Evolutionary conservation across 2,329 filamentous ascomycete species (phyloP).

Genomic region (Pseudocercospora macadamiae): DNA sequence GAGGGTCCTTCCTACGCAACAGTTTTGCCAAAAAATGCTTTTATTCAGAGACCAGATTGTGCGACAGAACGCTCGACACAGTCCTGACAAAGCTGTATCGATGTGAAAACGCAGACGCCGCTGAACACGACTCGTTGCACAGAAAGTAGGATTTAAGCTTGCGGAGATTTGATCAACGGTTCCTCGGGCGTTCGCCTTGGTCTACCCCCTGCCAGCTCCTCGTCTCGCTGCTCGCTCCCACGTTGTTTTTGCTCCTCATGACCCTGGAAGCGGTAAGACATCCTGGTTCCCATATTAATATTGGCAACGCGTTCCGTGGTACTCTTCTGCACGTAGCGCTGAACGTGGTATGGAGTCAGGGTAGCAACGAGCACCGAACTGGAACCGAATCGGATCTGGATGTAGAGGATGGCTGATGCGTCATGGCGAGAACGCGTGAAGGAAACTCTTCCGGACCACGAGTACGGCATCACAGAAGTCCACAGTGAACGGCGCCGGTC

Average conservation of each 20-base stretch:
- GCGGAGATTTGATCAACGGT: background rate
- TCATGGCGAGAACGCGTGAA: conserved; percentile 2
- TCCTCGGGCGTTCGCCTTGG: no score
- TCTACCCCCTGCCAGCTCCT: no score
- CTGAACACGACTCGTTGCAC: background rate
- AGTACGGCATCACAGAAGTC: background rate
- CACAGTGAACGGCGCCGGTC: conserved; percentile 11
- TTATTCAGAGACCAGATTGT: background rate
- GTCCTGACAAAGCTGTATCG: background rate
- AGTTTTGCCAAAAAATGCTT: no score
- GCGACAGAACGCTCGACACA: background rate
- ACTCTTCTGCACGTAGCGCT: background rate
- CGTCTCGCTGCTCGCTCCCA: background rate
- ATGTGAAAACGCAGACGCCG: background rate
- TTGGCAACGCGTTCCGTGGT: background rate
- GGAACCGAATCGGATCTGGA: background rate
- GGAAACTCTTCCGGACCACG: background rate
- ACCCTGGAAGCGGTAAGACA: background rate
- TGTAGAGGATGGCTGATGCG: conserved; percentile 3
- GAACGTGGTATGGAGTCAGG: background rate
- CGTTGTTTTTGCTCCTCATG: background rate
- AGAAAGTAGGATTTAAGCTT: background rate
- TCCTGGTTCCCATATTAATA: background rate
- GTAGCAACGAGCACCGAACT: no score
- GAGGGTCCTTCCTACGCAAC: no score